Conservation (phyloP, 2,329 filamentous ascomycete species). For the Biscogniauxia mediterranea region DNA sequence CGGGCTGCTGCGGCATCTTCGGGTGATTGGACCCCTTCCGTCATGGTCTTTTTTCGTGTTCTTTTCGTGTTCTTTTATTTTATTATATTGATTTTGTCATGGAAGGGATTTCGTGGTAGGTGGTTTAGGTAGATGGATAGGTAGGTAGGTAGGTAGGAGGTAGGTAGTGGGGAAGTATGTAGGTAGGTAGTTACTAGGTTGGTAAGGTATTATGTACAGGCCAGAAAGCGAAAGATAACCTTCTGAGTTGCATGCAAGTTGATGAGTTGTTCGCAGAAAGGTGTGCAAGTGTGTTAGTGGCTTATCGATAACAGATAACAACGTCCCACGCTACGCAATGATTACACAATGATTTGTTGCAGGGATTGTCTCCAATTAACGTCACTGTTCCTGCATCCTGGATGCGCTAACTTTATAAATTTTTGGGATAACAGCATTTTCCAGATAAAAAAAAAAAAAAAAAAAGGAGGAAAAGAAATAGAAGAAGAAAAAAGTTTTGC, state of each 20-base stretch:
- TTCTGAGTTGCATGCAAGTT: background rate
- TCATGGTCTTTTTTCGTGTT: conserved; percentile 20
- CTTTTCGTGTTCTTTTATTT: background rate
- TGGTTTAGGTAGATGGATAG: background rate
- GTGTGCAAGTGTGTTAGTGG: background rate
- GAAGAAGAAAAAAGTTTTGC: background rate
- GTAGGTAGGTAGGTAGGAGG: background rate
- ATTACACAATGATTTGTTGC: conserved; percentile 6
- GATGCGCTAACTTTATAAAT: background rate
- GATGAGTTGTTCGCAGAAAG: background rate
- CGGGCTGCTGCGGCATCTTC: conserved; percentile 51
- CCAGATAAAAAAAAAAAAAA: too few species aligned
- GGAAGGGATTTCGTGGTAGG: background rate
- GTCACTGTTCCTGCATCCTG: conserved; percentile 1
- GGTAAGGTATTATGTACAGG: background rate
- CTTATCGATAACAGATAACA: conserved; percentile 4
- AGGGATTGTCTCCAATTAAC: background rate
- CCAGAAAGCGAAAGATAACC: background rate
- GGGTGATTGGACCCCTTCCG: conserved; percentile 26
- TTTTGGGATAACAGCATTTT: background rate
- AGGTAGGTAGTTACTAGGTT: too few species aligned
- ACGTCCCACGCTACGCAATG: background rate
- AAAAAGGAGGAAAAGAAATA: too few species aligned
- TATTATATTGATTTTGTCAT: background rate
- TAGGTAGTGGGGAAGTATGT: too few species aligned